Conservation (phyloP, 768 basidiomycete species). For the Collybia nuda region DNA sequence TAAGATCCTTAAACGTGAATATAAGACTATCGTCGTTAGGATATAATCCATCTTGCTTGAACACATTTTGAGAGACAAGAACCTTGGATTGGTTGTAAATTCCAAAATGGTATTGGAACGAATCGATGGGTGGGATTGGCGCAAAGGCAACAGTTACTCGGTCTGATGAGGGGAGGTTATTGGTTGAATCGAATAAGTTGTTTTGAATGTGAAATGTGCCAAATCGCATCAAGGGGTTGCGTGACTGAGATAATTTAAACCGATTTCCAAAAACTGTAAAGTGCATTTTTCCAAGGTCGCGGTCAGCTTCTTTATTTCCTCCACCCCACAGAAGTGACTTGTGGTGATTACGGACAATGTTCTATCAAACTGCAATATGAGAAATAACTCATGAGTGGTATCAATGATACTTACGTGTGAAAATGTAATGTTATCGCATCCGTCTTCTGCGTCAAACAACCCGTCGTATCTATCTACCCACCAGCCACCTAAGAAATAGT, state of each 20-base stretch:
- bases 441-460: conserved; percentile 16
- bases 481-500: not conserved
- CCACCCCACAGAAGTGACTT: conserved; percentile 14
- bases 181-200: conserved; percentile 12
- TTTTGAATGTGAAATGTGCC: conserved; percentile 16
- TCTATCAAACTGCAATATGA: not conserved
- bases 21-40: conserved; percentile 12
- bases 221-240: conserved; percentile 16
- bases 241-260: conserved; percentile 14
- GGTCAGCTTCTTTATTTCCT: conserved; percentile 13
- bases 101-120: conserved; percentile 14
- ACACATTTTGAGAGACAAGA: conserved; percentile 15
- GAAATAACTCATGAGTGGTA: not conserved
- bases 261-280: conserved; percentile 14
- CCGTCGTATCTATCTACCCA: conserved; percentile 17
- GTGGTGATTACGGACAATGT: conserved; percentile 17
- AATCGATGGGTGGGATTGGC: conserved; percentile 7
- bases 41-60: conserved; percentile 11
- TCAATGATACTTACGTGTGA: conserved; percentile 9
- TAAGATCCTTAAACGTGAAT: conserved; percentile 13
- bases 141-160: not conserved
- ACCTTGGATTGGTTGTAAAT: conserved; percentile 14
- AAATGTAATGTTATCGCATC: conserved; percentile 17
- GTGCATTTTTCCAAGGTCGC: conserved; percentile 15
- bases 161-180: not conserved